Conservation (phyloP, 139 green algal genomes). For the Eudorina sp. region DNA sequence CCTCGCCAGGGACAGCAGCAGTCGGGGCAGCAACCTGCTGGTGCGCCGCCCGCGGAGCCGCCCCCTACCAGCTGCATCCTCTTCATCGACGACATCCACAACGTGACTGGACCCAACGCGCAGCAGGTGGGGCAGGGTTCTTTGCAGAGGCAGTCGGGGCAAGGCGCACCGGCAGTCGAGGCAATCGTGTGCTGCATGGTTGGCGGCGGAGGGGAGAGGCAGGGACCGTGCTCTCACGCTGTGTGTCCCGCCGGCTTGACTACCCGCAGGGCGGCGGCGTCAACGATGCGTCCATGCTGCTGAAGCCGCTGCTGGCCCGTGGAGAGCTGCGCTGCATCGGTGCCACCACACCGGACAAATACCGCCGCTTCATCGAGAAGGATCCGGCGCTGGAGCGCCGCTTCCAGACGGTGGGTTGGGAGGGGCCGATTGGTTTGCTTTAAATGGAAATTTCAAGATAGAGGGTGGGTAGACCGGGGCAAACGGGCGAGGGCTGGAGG, state of each 20-base stretch:
- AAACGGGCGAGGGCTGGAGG: no score
- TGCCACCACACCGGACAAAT: slow-evolving; percentile 97
- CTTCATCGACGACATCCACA: slow-evolving; percentile 99
- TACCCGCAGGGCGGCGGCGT: slow-evolving; percentile 75
- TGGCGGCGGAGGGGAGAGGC: no score
- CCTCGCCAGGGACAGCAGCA: slow-evolving; percentile 1
- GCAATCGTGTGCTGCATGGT: no score
- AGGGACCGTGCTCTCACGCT: no score
- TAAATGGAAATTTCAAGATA: no score
- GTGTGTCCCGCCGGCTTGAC: no score
- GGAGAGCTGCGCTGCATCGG: slow-evolving; percentile 97
- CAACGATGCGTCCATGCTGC: slow-evolving; percentile 95
- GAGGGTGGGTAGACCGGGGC: no score
- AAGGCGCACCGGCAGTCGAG: not conserved
- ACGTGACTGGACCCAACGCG: slow-evolving; percentile 83
- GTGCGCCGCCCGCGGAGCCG: not conserved
- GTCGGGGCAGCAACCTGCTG: not conserved
- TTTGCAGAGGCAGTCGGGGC: no score
- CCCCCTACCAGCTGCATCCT: slow-evolving; percentile 85
- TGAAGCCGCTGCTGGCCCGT: slow-evolving; percentile 93
- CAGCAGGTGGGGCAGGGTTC: slow-evolving; percentile 55
- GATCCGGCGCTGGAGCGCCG: slow-evolving; percentile 96
- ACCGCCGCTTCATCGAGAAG: slow-evolving; percentile 96
- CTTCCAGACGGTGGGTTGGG: slow-evolving; percentile 76
- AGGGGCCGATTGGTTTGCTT: no score